Evolutionary conservation across 371 early-diverging fungal genomes (phyloP), one percentile per base, ranked within the genome.

Genomic region (Mortierella sp.): DNA sequence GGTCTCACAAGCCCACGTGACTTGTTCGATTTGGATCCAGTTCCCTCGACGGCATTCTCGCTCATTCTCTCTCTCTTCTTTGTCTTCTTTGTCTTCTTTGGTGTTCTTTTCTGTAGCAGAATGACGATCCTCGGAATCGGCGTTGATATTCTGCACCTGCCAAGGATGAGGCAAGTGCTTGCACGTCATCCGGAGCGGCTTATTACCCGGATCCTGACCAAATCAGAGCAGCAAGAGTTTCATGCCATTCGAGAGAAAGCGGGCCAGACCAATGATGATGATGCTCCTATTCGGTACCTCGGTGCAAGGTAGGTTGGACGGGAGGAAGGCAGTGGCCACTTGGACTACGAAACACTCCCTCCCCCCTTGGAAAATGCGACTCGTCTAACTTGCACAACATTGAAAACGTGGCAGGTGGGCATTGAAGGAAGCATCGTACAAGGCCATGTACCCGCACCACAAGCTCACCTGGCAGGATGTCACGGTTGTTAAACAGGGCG

Each of bases 381-480:
- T n/a, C n/a, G n/a, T n/a, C 34, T 34, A 34, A 43, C 45, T 3
- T 43, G 16, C 19, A 9, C 45, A 43, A 48, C 23, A 48, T 24
- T 26, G 14, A 48, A 24, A 24, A 10, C 10, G 19, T 46, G 8
- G 19, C 73, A 88, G 90, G 24, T 90, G 89, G 89, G 84, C 87
- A 47, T 67, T 86, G 24, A 90, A 90, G 67, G 91, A 90, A 60
- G 89, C 91, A 13, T 80, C 80, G 2, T 90, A 88, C 66, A 90
- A 90, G 64, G 91, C 91, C 28, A 49, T 86, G 43, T 89, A 81
- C 57, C 89, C 89, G 27, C 67, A 79, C 13, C 83, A 83, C 31
- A 80, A 71, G 52, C 76, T 89, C 48, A 85, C 85, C 21, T 90
- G 89, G 89, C 89, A 89, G 55, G 87, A 90, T 56, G 86, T 90